These are phyloP conservation scores for Phytophthora agathidicida DNA, from an alignment of 352 stramenopile species.

Conservation along the genomic window DNA sequence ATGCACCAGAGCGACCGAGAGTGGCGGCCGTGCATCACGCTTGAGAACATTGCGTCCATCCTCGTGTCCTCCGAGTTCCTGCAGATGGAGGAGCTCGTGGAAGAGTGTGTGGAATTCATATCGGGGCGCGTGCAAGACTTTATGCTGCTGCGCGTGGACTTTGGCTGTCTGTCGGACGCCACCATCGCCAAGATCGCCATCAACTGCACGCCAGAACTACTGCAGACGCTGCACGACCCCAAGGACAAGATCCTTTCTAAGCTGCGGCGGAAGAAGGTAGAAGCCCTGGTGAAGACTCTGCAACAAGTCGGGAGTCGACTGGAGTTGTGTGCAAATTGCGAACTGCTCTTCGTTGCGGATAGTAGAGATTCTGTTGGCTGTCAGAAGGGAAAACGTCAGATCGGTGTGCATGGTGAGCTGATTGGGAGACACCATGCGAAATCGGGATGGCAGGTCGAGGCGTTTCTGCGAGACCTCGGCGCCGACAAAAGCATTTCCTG, in stretches of 20 bases:
- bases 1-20: conserved; percentile 70
- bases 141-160: conserved; percentile 84
- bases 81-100: conserved; percentile 89
- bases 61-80: conserved; percentile 93
- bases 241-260: conserved; percentile 91
- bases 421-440: conserved; percentile 50
- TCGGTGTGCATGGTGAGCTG: conserved; percentile 59
- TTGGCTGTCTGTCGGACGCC: conserved; percentile 82
- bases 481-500: conserved; percentile 56
- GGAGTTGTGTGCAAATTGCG: conserved; percentile 52
- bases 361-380: conserved; percentile 35
- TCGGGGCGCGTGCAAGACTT: conserved; percentile 76
- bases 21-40: conserved; percentile 50
- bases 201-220: conserved; percentile 52
- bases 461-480: conserved; percentile 48
- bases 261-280: conserved; percentile 84
- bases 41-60: conserved; percentile 87
- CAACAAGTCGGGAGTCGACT: conserved; percentile 28
- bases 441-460: conserved; percentile 47
- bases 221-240: conserved; percentile 78
- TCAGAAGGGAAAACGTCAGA: conserved; percentile 37
- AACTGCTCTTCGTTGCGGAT: conserved; percentile 43
- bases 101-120: conserved; percentile 87
- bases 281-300: conserved; percentile 54
- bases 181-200: conserved; percentile 76